Evolutionary conservation across 345 rosid species (phyloP), one percentile per base, ranked within the genome.

Genomic region (Populus alba): DNA sequence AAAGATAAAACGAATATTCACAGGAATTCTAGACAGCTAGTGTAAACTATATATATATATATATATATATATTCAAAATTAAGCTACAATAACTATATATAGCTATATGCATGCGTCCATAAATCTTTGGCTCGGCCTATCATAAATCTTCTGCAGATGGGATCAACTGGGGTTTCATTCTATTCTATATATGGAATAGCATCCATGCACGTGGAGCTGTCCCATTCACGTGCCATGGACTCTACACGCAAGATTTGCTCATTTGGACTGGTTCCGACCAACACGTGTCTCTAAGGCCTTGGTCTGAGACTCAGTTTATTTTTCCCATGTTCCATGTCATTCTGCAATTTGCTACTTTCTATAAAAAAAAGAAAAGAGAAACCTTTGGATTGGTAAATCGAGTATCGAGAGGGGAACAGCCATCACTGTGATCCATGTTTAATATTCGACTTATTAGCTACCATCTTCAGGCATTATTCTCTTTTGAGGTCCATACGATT

Each of bases 281-380:
- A 87, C 88, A 85, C 87, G 88, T 89, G 91, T 87, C 85, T 84
- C 88, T 45, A 87, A 77, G 84, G 70, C 29, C 2, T 76, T 82
- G 85, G 85, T 85, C 45, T 41, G 45, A 41, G 45, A 41, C 45
- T 41, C 15, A 41, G 45, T 41, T 10, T 41, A 1, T 9, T 41
- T 41, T 41, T 10, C 45, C 13, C 45, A 41, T 10, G 45, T 41
- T 41, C 45, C 83, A 85, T 85, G 81, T 70, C 70, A 38, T 6
- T 66, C 23, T 29, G 47, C 41, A 27, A 47, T 35, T 61, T 57
- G 45, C 29, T 20, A n/a, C 2, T 20, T 10, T 41, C 45, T 10
- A 41, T 41, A 12, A 41, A 41, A 41, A 41, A 41, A 10, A 41
- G 45, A 41, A 10, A 10, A 41, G 45, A 41, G 12, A 41, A 41